Evolutionary conservation across 768 basidiomycete genomes (phyloP), one percentile per base, ranked within the genome.

Genomic region (Trametopsis cervina): DNA sequence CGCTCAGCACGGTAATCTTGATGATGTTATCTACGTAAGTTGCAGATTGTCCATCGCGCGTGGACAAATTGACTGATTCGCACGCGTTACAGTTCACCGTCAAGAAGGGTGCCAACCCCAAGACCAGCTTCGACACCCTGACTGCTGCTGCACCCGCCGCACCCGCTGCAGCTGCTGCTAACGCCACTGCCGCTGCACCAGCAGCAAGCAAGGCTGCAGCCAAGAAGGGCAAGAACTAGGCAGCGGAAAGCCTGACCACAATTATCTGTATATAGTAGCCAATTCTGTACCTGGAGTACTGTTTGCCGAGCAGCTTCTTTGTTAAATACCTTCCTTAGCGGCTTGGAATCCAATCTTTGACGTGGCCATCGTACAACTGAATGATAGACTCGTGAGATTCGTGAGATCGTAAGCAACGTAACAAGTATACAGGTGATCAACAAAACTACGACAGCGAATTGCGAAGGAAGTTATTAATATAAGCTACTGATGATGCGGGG

Each of bases 1-100:
- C 40, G 69, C 69, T 15, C 69, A 71, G 58, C 69, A 66, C 51
- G 69, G 67, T 13, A 40, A 59, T 3, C 45, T 69, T 5, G 68
- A 69, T 49, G 69, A 69, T 46, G 55, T 58, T 38, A 54, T 68
- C 45, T 69, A 70, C 44, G 54, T 59, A 47, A 42, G 54, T 54
- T n/a, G n/a, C n/a, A n/a, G n/a, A n/a, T n/a, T n/a, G n/a, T n/a
- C n/a, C n/a, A 5, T 20, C 13, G 4, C 13, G 15, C 18, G 2
- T 4, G 18, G 2, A 11, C 17, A 18, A n/a, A 7, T 26, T 37
- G 11, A 20, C 43, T 17, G 47, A 36, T 45, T 7, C 23, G 24
- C 11, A 12, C 23, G 4, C 17, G 23, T 26, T 21, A 12, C 24
- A 53, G 51, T 53, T 53, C 47, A 46, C 41, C 3, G 47, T 53